Evolutionary conservation across 2,329 filamentous ascomycete species (phyloP).

Genomic region (Nigrograna mackinnonii): DNA sequence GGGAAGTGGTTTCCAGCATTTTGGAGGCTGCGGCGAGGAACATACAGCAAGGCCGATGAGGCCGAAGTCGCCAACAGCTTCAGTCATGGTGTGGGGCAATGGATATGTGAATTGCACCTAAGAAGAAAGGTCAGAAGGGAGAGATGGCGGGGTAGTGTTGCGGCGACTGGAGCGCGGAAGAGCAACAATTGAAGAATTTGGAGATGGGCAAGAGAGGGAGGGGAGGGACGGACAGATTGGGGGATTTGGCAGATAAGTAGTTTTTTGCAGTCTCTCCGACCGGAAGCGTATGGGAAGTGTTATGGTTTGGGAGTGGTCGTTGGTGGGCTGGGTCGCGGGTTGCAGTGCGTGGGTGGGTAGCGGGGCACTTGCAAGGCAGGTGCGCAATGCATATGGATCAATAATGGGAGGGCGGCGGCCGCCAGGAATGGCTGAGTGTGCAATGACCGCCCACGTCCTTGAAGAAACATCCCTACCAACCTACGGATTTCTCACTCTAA

Average conservation of each 20-base stretch:
- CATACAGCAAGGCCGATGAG: conserved; percentile 56
- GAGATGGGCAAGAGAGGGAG: conserved; percentile 23
- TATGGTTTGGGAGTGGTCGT: conserved; percentile 5
- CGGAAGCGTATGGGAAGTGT: conserved; percentile 34
- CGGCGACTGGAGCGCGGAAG: conserved; percentile 24
- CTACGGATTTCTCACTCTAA: conserved; percentile 25
- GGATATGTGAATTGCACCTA: conserved; percentile 13
- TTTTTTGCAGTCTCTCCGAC: conserved; percentile 26
- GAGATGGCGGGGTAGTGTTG: conserved; percentile 33
- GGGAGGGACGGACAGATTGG: conserved; percentile 22
- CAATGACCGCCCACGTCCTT: conserved; percentile 9
- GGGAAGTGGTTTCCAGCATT: too few species aligned
- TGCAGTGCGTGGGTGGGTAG: conserved; percentile 30
- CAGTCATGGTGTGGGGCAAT: conserved; percentile 35
- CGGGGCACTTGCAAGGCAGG: background rate
- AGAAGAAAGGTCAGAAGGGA: conserved; percentile 9
- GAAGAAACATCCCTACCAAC: conserved; percentile 22
- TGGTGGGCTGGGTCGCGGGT: conserved; percentile 22
- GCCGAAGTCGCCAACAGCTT: conserved; percentile 55
- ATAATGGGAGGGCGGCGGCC: background rate
- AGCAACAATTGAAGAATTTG: conserved; percentile 28
- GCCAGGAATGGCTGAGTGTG: background rate
- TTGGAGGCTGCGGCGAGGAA: conserved; percentile 7
- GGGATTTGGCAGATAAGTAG: conserved; percentile 36
- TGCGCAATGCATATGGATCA: background rate